Conservation (phyloP, 306 rosid species). For the Lathyrus sativus region DNA sequence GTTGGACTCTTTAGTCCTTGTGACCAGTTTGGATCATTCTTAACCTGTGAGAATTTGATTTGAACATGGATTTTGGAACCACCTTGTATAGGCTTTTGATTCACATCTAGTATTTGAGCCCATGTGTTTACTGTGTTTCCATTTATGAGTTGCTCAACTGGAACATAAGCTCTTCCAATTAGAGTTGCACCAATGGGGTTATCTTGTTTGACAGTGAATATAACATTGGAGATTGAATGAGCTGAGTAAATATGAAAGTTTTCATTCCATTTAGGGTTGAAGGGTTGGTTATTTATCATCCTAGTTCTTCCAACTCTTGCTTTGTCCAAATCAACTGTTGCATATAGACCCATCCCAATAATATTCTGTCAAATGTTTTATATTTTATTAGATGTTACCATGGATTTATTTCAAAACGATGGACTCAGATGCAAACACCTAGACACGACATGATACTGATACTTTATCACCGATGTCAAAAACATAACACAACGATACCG, state of each 20-base stretch:
- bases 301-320: conserved; percentile 64
- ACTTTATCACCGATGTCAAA: not conserved
- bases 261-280: conserved; percentile 60
- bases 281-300: conserved; percentile 39
- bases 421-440: too few relatives aligned
- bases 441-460: too few relatives aligned
- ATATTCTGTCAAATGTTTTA: conserved; percentile 37
- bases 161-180: conserved; percentile 78
- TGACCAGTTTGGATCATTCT: conserved; percentile 57
- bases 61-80: conserved; percentile 56
- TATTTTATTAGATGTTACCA: conserved; percentile 9
- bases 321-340: conserved; percentile 77
- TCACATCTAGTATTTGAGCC: conserved; percentile 58
- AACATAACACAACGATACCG: not conserved
- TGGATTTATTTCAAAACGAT: not conserved
- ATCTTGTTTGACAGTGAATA: conserved; percentile 69
- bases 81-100: conserved; percentile 42
- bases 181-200: conserved; percentile 69
- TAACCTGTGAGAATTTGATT: conserved; percentile 47
- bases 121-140: conserved; percentile 46
- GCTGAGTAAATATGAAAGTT: conserved; percentile 70
- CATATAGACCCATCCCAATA: conserved; percentile 56
- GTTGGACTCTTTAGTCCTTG: conserved; percentile 49
- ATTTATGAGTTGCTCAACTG: conserved; percentile 47
- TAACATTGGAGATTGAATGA: conserved; percentile 55